Conservation (phyloP, 2,329 filamentous ascomycete species). For the Botrytis medusae region DNA sequence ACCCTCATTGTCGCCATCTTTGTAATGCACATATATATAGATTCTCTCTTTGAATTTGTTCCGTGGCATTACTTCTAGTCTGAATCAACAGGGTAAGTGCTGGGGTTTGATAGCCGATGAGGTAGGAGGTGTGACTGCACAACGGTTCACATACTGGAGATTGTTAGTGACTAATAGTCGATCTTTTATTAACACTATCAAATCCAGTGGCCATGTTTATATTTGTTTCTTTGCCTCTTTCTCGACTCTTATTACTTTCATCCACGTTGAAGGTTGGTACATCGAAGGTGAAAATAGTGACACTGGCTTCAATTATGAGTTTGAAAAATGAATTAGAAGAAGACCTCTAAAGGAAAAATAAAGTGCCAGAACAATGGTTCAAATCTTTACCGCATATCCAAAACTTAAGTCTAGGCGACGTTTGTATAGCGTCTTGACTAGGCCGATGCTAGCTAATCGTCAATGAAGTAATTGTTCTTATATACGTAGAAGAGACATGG, state of each 20-base stretch:
- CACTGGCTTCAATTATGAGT: not conserved
- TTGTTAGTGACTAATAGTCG: not conserved
- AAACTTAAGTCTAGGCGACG: not conserved
- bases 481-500: not conserved
- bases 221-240: not conserved
- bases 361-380: not conserved
- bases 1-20: not conserved
- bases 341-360: accelerated
- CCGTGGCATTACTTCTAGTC: not conserved
- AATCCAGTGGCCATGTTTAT: accelerated
- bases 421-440: not conserved
- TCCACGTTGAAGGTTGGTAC: not conserved
- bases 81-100: accelerated
- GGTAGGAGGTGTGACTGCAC: not conserved
- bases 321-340: not conserved
- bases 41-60: not conserved
- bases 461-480: not conserved
- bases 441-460: not conserved
- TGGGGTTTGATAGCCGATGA: not conserved
- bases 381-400: not conserved
- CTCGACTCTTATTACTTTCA: not conserved
- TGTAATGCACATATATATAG: not conserved
- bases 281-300: not conserved
- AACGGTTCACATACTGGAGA: not conserved
- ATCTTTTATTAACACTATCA: accelerated